Conservation (phyloP, 768 basidiomycete genomes). For the Fomitopsis pulvina region DNA sequence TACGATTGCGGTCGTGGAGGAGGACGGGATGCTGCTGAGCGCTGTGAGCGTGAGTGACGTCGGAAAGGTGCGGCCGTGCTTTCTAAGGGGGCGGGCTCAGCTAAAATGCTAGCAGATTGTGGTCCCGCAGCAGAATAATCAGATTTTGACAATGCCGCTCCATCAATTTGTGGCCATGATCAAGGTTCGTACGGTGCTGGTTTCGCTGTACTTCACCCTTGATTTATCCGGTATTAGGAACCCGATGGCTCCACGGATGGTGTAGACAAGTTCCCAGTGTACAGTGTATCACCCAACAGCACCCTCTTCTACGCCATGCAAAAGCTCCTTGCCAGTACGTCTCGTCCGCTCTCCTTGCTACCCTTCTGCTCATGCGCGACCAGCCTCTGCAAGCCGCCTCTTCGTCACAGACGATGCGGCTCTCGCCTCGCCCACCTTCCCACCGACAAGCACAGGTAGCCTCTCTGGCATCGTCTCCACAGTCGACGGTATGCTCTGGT, state of each 20-base stretch:
- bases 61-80: constrained; percentile 45
- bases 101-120: constrained; percentile 44
- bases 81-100: neutral
- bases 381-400: constrained; percentile 74
- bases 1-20: constrained; percentile 71
- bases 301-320: constrained; percentile 66
- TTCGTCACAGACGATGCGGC: constrained; percentile 65
- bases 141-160: constrained; percentile 62
- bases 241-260: constrained; percentile 77
- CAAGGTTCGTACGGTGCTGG: constrained; percentile 40
- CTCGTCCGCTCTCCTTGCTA: neutral
- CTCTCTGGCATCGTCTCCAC: constrained; percentile 76
- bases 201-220: neutral
- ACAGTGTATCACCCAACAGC: constrained; percentile 62
- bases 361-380: neutral
- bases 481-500: constrained; percentile 56
- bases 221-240: constrained; percentile 31
- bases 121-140: constrained; percentile 75
- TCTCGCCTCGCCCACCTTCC: constrained; percentile 41
- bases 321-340: constrained; percentile 77
- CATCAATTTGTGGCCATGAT: constrained; percentile 65
- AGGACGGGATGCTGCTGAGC: constrained; percentile 54
- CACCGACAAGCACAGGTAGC: constrained; percentile 36
- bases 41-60: constrained; percentile 82
- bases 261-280: constrained; percentile 75